Percentiles rank a stretch among this genome's conserved stretches.
These are phyloP conservation scores for Nidularia sp. DNA, from an alignment of 768 basidiomycete species.

Conservation along the genomic window DNA sequence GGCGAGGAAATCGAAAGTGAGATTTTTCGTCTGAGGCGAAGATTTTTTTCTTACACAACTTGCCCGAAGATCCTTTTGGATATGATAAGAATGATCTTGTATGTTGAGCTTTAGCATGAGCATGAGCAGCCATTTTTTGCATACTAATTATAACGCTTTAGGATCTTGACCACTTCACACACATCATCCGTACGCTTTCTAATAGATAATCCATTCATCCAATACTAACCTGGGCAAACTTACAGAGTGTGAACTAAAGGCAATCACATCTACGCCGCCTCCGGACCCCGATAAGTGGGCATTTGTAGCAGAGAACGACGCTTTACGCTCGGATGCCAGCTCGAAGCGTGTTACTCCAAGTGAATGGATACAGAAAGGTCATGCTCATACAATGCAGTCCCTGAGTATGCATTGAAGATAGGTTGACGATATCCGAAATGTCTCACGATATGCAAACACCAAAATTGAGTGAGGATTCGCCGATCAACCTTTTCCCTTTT, in stretches of 20 bases:
- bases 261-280: slow-evolving; percentile 54
- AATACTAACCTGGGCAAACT: background rate
- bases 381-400: slow-evolving; percentile 35
- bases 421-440: too few species aligned
- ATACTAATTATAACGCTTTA: slow-evolving; percentile 8
- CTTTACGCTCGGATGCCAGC: slow-evolving; percentile 36
- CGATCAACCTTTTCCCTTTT: too few species aligned
- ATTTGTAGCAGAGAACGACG: slow-evolving; percentile 56
- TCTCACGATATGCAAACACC: too few species aligned
- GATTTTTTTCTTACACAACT: background rate
- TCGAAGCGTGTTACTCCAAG: slow-evolving; percentile 44
- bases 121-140: too few species aligned
- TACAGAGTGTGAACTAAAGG: slow-evolving; percentile 52
- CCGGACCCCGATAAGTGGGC: slow-evolving; percentile 61
- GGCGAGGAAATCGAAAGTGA: slow-evolving; percentile 75
- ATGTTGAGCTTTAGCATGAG: slow-evolving; percentile 11
- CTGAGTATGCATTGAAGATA: slow-evolving; percentile 13
- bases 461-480: too few species aligned
- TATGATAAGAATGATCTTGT: slow-evolving; percentile 76
- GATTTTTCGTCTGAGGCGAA: slow-evolving; percentile 9
- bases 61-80: slow-evolving; percentile 39
- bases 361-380: slow-evolving; percentile 55
- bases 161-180: slow-evolving; percentile 72
- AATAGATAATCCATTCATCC: too few species aligned
- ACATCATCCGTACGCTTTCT: slow-evolving; percentile 52